Evolutionary conservation across 139 green algal genomes (phyloP).

Genomic region (Eudorina sp.): DNA sequence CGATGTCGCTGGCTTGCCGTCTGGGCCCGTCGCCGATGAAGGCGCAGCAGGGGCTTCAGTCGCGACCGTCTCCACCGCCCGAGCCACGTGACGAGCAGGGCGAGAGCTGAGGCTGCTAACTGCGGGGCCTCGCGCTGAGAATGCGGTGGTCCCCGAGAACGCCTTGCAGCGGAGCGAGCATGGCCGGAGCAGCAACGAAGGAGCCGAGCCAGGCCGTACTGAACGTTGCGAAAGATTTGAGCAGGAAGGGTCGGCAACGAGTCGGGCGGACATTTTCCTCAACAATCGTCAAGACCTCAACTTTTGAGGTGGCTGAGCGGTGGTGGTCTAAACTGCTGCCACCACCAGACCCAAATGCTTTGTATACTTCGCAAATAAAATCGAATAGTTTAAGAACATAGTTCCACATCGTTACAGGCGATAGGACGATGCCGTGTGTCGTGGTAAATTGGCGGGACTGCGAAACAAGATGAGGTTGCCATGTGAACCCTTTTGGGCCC

Average conservation of each 20-base stretch:
- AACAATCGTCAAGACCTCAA: not conserved
- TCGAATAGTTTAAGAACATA: no score
- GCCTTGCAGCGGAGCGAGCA: constrained; percentile 29
- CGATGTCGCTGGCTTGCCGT: constrained; percentile 16
- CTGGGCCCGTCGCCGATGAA: not conserved
- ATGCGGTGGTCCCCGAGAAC: not conserved
- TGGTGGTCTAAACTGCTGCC: no score
- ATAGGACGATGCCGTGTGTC: no score
- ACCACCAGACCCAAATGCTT: no score
- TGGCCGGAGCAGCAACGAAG: constrained; percentile 25
- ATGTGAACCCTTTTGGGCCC: no score
- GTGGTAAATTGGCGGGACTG: no score
- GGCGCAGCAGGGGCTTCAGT: not conserved
- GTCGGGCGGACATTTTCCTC: constrained; percentile 29
- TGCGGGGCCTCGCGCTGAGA: not conserved
- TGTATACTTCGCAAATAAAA: not conserved
- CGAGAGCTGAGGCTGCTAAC: not conserved
- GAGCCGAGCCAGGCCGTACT: not conserved
- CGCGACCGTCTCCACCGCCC: constrained; percentile 35
- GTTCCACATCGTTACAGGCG: no score
- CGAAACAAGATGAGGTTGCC: no score
- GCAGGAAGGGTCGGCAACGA: not conserved
- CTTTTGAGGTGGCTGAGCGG: no score
- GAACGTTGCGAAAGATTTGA: not conserved
- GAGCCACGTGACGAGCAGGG: not conserved